Evolutionary conservation across 345 rosid genomes (phyloP).

Genomic region (Pelargonium nanum): DNA sequence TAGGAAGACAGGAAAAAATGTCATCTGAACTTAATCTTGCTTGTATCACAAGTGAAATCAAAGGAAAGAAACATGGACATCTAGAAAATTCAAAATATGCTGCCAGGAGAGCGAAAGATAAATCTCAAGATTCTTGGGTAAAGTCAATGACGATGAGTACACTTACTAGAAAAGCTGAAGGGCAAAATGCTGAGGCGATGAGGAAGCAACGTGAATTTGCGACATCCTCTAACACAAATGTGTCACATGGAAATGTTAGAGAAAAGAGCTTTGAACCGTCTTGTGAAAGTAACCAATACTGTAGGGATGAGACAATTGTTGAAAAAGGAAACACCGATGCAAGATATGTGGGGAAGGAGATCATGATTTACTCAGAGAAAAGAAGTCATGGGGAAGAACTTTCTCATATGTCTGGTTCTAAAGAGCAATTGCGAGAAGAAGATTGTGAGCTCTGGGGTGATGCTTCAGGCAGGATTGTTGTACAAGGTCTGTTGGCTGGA

Average conservation of each 20-base stretch:
- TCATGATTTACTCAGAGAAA: neutral
- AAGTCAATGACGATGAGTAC: constrained; percentile 9
- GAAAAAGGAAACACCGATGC: too few relatives aligned
- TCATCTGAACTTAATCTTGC: constrained; percentile 10
- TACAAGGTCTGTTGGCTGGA: constrained; percentile 28
- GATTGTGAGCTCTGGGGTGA: constrained; percentile 4
- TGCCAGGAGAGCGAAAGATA: constrained; percentile 4
- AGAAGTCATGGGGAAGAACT: neutral
- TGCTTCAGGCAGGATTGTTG: constrained; percentile 12
- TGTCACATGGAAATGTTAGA: too few relatives aligned
- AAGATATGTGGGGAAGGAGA: neutral
- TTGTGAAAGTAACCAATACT: too few relatives aligned
- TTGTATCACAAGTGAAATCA: constrained; percentile 18
- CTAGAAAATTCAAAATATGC: neutral
- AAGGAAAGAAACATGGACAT: constrained; percentile 19
- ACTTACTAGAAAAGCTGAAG: neutral
- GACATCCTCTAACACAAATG: too few relatives aligned
- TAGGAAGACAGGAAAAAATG: constrained; percentile 9
- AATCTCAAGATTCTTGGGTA: constrained; percentile 16
- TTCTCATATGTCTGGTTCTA: constrained; percentile 2
- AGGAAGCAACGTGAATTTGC: neutral
- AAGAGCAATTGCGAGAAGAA: constrained; percentile 9
- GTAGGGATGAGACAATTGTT: too few relatives aligned
- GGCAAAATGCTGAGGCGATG: neutral
- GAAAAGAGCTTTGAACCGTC: too few relatives aligned